phyloP scores from a whole-genome alignment of 1,284 basidiomycete species.

The Ceratobasidium sp. region DNA sequence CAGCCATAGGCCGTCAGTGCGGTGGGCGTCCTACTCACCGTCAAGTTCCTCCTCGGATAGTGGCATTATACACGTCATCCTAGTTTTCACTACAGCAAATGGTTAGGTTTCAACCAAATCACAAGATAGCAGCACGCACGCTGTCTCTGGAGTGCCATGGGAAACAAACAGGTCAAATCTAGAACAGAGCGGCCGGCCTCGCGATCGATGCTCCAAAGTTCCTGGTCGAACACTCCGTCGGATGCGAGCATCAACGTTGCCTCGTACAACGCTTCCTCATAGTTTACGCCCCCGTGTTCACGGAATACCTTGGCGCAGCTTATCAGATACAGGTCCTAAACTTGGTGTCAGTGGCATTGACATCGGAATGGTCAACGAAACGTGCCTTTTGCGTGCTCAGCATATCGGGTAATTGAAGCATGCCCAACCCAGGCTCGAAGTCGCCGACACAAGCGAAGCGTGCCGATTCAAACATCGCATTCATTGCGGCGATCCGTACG shows the following conservation, averaged over 20 bases:
- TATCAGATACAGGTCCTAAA: neutral
- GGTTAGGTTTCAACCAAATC: too few species aligned
- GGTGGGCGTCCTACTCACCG: neutral
- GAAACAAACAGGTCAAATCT: neutral
- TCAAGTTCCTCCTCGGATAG: too few species aligned
- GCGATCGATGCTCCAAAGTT: neutral
- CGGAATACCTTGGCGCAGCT: neutral
- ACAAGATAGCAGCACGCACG: too few species aligned
- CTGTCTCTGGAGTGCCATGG: neutral
- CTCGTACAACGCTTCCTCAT: neutral
- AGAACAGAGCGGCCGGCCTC: neutral
- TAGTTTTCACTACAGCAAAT: neutral
- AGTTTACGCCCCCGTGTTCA: neutral
- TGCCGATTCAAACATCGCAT: neutral
- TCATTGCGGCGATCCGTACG: neutral
- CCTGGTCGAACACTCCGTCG: neutral
- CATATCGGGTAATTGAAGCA: neutral
- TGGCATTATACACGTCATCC: neutral
- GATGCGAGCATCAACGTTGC: neutral
- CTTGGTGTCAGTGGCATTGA: neutral
- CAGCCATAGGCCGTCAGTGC: neutral
- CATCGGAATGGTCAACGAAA: too few species aligned
- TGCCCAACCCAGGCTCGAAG: neutral
- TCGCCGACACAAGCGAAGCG: neutral
- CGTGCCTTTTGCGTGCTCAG: too few species aligned